Conservation (phyloP, 352 stramenopile species). For the Plasmopara halstedii region DNA sequence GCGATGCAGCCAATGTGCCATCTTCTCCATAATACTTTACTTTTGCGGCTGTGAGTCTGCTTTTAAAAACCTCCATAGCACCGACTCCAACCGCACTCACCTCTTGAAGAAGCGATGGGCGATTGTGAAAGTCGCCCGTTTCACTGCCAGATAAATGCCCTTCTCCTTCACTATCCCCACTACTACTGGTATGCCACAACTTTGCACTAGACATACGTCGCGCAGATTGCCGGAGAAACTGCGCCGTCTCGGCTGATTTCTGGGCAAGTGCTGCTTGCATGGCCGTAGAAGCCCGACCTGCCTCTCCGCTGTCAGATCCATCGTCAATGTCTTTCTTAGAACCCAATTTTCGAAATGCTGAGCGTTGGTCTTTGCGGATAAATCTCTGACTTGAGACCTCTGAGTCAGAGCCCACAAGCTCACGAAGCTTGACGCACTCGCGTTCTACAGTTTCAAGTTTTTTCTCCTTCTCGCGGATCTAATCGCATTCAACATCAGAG, state of each 20-base stretch:
- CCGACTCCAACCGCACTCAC: slow-evolving; percentile 42
- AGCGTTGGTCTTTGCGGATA: slow-evolving; percentile 37
- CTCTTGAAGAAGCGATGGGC: slow-evolving; percentile 59
- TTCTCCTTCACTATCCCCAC: slow-evolving; percentile 30
- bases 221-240: slow-evolving; percentile 71
- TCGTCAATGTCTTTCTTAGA: slow-evolving; percentile 66
- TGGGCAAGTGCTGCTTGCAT: slow-evolving; percentile 53
- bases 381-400: slow-evolving; percentile 28
- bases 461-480: slow-evolving; percentile 82
- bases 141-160: slow-evolving; percentile 48
- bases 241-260: slow-evolving; percentile 63
- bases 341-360: slow-evolving; percentile 58
- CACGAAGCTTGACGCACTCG: slow-evolving; percentile 61
- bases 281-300: slow-evolving; percentile 36
- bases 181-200: slow-evolving; percentile 41
- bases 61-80: slow-evolving; percentile 72
- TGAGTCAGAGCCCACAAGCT: slow-evolving; percentile 32
- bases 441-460: slow-evolving; percentile 65
- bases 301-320: slow-evolving; percentile 34
- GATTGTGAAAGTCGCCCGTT: slow-evolving; percentile 33
- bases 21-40: slow-evolving; percentile 75
- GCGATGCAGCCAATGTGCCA: slow-evolving; percentile 5
- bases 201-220: slow-evolving; percentile 54
- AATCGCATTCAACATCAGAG: slow-evolving; percentile 1
- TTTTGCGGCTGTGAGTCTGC: slow-evolving; percentile 61